Conservation (phyloP, 2,329 filamentous ascomycete genomes). For the Trichoderma oligosporum region DNA sequence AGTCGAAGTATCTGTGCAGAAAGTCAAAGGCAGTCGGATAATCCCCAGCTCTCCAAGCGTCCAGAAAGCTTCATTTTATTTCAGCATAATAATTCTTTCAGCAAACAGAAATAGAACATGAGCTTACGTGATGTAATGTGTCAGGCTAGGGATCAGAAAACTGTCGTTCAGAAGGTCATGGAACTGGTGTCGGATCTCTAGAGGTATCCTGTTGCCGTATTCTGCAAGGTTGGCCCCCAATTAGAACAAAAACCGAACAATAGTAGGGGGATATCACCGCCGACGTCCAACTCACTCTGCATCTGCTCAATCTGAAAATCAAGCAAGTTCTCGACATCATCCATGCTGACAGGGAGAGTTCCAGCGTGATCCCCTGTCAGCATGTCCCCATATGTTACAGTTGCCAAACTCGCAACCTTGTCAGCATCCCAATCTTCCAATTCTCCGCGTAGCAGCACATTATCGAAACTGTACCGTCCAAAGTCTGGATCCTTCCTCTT, state of each 20-base stretch:
- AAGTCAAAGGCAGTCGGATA: slow-evolving; percentile 86
- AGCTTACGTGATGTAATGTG: slow-evolving; percentile 66
- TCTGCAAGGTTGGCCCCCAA: slow-evolving; percentile 41
- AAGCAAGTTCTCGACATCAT: slow-evolving; percentile 75
- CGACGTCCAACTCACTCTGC: slow-evolving; percentile 58
- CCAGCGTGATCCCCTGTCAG: slow-evolving; percentile 41
- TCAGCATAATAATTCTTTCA: slow-evolving; percentile 23
- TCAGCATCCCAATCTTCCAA: slow-evolving; percentile 45
- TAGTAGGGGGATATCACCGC: neutral
- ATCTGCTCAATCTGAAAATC: slow-evolving; percentile 87
- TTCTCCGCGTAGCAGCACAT: slow-evolving; percentile 49
- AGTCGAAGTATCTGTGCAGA: slow-evolving; percentile 93
- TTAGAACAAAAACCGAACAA: neutral
- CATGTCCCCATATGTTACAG: slow-evolving; percentile 52
- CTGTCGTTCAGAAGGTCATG: slow-evolving; percentile 64
- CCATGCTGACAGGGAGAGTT: slow-evolving; percentile 59
- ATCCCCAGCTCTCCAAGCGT: slow-evolving; percentile 88
- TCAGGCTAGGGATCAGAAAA: slow-evolving; percentile 65
- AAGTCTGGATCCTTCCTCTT: slow-evolving; percentile 60
- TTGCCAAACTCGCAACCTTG: slow-evolving; percentile 44
- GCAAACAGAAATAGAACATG: neutral
- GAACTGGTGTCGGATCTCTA: slow-evolving; percentile 68
- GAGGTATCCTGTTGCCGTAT: slow-evolving; percentile 72
- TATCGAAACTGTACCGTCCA: slow-evolving; percentile 54
- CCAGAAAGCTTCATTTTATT: slow-evolving; percentile 63